A percentile compares a stretch with the other conserved stretches of the same genome.
Conservation (phyloP, 2,329 filamentous ascomycete genomes). For the Colletotrichum nymphaeae region DNA sequence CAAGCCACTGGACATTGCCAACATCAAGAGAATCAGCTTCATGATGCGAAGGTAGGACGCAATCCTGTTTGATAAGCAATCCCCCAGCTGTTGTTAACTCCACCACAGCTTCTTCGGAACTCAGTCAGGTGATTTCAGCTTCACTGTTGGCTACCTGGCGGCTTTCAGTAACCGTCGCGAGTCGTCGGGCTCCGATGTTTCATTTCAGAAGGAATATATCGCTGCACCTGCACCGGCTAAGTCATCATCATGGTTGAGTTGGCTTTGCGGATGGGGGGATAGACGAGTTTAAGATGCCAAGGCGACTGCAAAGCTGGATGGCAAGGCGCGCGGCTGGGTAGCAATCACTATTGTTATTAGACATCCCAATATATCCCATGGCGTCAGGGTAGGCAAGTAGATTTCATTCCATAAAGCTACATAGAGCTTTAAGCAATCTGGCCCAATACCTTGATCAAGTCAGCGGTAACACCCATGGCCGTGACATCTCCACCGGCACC, state of each 20-base stretch:
- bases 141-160: conserved; percentile 55
- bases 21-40: conserved; percentile 75
- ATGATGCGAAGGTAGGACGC: conserved; percentile 83
- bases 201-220: conserved; percentile 4
- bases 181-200: conserved; percentile 2
- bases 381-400: not conserved
- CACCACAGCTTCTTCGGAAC: conserved; percentile 76
- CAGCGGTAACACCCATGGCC: conserved; percentile 96
- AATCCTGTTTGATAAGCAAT: not conserved
- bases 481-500: conserved; percentile 96
- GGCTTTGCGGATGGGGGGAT: conserved; percentile 27
- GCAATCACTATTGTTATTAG: not conserved
- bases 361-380: not conserved
- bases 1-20: conserved; percentile 65
- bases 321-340: not conserved
- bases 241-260: conserved; percentile 17
- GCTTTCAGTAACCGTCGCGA: conserved; percentile 21
- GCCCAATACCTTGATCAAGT: conserved; percentile 88
- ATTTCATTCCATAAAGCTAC: not conserved
- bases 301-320: not conserved
- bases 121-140: conserved; percentile 75
- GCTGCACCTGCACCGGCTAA: not conserved
- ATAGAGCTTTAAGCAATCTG: conserved; percentile 64
- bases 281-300: not conserved
- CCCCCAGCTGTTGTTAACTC: conserved; percentile 33